These are phyloP conservation scores for Spergularia azorica DNA, from an alignment of 179 eudicot genomes.

Conservation along the genomic window DNA sequence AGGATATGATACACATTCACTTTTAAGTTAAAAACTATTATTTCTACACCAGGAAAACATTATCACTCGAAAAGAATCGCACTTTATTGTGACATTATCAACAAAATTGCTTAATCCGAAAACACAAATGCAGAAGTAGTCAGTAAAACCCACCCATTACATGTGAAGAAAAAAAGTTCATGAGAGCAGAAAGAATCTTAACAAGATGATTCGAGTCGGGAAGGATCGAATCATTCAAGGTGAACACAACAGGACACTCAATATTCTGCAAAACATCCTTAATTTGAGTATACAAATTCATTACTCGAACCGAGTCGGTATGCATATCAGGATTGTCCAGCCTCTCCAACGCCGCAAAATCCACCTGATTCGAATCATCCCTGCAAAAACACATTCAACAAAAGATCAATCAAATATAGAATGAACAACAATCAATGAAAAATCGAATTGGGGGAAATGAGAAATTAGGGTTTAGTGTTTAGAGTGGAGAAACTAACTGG, in stretches of 20 bases:
- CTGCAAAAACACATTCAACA: slow-evolving; percentile 32
- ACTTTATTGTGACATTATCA: too few relatives aligned
- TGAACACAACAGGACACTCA: slow-evolving; percentile 54
- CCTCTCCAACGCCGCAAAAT: slow-evolving; percentile 63
- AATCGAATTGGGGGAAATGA: neutral
- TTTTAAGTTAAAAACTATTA: too few relatives aligned
- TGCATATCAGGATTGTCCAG: slow-evolving; percentile 86
- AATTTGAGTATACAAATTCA: slow-evolving; percentile 52
- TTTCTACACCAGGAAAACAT: too few relatives aligned
- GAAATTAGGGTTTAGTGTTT: slow-evolving; percentile 1
- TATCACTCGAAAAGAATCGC: too few relatives aligned
- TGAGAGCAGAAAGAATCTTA: slow-evolving; percentile 57
- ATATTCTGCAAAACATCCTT: slow-evolving; percentile 47
- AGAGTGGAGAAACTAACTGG: slow-evolving; percentile 6
- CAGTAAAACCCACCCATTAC: slow-evolving; percentile 20
- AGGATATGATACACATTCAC: neutral
- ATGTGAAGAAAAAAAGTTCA: slow-evolving; percentile 67
- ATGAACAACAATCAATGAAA: neutral
- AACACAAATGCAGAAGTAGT: neutral
- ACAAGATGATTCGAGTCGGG: slow-evolving; percentile 65
- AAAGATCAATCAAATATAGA: neutral
- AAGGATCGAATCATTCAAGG: slow-evolving; percentile 58
- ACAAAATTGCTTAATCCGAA: neutral
- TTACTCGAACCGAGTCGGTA: slow-evolving; percentile 52
- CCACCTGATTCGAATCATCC: slow-evolving; percentile 67